phyloP scores from a whole-genome alignment of 305 asterid genomes.

The Fraxinus ornus region DNA sequence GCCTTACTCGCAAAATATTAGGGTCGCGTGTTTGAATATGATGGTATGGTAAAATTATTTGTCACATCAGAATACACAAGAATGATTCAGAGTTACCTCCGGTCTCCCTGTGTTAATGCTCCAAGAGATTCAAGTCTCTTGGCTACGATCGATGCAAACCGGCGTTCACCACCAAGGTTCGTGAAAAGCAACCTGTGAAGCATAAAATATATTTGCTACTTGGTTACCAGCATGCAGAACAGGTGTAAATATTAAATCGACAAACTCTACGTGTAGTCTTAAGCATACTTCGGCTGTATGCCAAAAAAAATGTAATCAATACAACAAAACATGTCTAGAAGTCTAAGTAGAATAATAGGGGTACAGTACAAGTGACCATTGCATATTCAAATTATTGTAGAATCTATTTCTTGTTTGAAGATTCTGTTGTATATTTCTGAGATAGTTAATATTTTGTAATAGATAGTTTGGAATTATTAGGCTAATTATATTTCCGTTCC shows the following conservation, averaged over 20 bases:
- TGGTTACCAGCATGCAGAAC: constrained; percentile 9
- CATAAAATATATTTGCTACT: constrained; percentile 9
- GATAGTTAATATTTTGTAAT: neutral
- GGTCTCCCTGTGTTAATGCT: constrained; percentile 98
- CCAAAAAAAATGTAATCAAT: neutral
- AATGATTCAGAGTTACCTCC: constrained; percentile 53
- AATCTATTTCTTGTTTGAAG: neutral
- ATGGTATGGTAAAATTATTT: neutral
- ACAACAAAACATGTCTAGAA: neutral
- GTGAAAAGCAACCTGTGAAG: constrained; percentile 76
- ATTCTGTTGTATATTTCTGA: neutral
- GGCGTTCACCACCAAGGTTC: constrained; percentile 97
- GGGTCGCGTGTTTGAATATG: neutral
- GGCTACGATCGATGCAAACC: constrained; percentile 98
- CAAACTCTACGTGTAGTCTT: neutral
- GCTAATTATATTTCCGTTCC: neutral
- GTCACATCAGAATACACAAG: neutral
- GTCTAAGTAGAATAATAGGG: neutral
- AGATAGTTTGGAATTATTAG: neutral
- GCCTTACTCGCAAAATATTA: constrained; percentile 6
- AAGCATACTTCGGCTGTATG: neutral
- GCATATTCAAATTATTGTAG: neutral
- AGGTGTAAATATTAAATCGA: neutral
- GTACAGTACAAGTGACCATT: neutral
- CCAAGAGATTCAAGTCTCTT: constrained; percentile 97